Conservation (phyloP, 1,139 yeast species). For the Spencermartinsiella ligniputridi region DNA sequence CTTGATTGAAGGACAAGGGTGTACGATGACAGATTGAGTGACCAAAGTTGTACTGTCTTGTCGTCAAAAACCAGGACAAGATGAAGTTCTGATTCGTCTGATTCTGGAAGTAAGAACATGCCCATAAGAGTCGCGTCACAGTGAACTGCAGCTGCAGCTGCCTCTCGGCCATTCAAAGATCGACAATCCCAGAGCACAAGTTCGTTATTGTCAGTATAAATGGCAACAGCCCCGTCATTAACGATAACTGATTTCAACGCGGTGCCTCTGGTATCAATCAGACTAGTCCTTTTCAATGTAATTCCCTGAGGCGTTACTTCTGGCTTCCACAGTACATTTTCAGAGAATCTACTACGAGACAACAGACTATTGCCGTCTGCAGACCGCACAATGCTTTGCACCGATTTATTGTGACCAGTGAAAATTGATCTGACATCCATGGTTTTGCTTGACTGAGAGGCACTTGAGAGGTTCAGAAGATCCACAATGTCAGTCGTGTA, state of each 20-base stretch:
- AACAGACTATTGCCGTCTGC: constrained; percentile 54
- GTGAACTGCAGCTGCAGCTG: constrained; percentile 18
- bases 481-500: neutral
- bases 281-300: constrained; percentile 18
- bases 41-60: neutral
- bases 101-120: constrained; percentile 44
- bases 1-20: neutral
- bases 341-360: constrained; percentile 37
- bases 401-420: constrained; percentile 84
- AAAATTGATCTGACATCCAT: constrained; percentile 35
- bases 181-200: constrained; percentile 65
- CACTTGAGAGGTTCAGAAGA: neutral
- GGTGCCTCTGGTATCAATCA: neutral
- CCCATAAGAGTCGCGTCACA: constrained; percentile 35
- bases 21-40: neutral
- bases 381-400: constrained; percentile 61
- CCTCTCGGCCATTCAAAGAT: constrained; percentile 19
- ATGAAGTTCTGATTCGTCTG: constrained; percentile 18
- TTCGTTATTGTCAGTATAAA: constrained; percentile 30
- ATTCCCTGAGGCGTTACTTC: constrained; percentile 24
- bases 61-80: neutral
- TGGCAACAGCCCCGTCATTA: constrained; percentile 36
- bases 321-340: constrained; percentile 34
- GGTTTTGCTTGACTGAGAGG: constrained; percentile 1
- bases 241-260: constrained; percentile 2